phyloP scores from a whole-genome alignment of 768 basidiomycete genomes.

The Neoboletus magnificus region DNA sequence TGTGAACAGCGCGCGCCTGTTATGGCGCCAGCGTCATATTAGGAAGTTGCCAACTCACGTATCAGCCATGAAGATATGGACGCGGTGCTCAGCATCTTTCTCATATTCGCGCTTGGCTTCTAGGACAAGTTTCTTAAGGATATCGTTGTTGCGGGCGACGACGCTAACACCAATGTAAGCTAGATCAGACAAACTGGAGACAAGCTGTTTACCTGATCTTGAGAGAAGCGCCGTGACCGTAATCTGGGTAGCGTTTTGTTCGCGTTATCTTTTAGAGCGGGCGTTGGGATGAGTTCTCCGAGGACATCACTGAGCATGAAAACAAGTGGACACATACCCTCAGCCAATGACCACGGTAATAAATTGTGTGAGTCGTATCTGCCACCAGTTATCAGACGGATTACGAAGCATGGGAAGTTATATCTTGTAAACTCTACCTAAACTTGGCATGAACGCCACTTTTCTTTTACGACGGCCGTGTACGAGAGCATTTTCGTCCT shows the following conservation, averaged over 20 bases:
- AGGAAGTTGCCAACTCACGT: constrained; percentile 52
- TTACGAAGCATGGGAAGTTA: constrained; percentile 10
- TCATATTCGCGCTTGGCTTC: constrained; percentile 88
- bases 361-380: constrained; percentile 89
- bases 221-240: constrained; percentile 67
- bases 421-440: constrained; percentile 47
- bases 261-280: constrained; percentile 61
- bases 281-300: constrained; percentile 20
- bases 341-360: constrained; percentile 87
- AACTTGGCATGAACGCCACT: constrained; percentile 83
- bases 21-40: not conserved
- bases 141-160: constrained; percentile 83
- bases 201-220: constrained; percentile 64
- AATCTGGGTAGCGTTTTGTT: constrained; percentile 72
- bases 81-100: constrained; percentile 87
- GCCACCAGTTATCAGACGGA: constrained; percentile 14
- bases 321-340: constrained; percentile 46
- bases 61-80: constrained; percentile 87
- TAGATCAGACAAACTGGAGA: constrained; percentile 14
- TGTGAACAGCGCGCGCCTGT: constrained; percentile 22
- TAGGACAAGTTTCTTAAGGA: constrained; percentile 80
- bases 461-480: constrained; percentile 73
- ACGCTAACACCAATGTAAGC: constrained; percentile 47
- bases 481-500: constrained; percentile 53
- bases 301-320: constrained; percentile 10